phyloP scores from a whole-genome alignment of 2,329 filamentous ascomycete species.

The Cercospora citrullina region DNA sequence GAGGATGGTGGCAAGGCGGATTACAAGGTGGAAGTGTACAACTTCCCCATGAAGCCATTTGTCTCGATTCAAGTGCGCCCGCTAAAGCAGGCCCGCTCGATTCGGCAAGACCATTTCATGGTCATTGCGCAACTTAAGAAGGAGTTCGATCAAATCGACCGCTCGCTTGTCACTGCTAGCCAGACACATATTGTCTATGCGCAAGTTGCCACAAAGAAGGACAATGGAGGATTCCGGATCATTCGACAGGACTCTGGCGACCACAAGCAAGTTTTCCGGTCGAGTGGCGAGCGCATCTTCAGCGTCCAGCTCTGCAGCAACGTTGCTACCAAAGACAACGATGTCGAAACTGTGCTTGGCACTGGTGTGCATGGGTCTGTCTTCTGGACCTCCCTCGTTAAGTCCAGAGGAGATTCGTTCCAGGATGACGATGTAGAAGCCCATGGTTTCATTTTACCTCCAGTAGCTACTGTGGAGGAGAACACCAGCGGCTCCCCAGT shows the following conservation, averaged over 20 bases:
- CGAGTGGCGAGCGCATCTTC: slow-evolving; percentile 91
- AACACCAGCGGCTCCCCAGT: slow-evolving; percentile 88
- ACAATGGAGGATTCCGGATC: slow-evolving; percentile 86
- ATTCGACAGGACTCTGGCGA: slow-evolving; percentile 92
- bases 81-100: slow-evolving; percentile 58
- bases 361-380: slow-evolving; percentile 93
- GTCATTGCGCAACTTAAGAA: slow-evolving; percentile 95
- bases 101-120: slow-evolving; percentile 80
- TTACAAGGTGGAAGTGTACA: slow-evolving; percentile 71
- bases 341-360: slow-evolving; percentile 80
- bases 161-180: slow-evolving; percentile 85
- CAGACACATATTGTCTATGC: slow-evolving; percentile 92
- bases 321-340: slow-evolving; percentile 50
- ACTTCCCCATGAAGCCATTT: slow-evolving; percentile 96
- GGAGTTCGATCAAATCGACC: slow-evolving; percentile 95
- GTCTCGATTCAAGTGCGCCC: slow-evolving; percentile 76
- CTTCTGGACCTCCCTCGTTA: slow-evolving; percentile 87
- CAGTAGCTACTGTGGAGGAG: slow-evolving; percentile 80
- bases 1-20: slow-evolving; percentile 74
- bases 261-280: slow-evolving; percentile 87
- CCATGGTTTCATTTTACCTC: slow-evolving; percentile 85
- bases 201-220: slow-evolving; percentile 62
- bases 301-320: slow-evolving; percentile 81
- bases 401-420: slow-evolving; percentile 74
- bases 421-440: slow-evolving; percentile 77